These are phyloP conservation scores for Meyerozyma smithsonii DNA, from an alignment of 1,139 yeast genomes.

Conservation along the genomic window DNA sequence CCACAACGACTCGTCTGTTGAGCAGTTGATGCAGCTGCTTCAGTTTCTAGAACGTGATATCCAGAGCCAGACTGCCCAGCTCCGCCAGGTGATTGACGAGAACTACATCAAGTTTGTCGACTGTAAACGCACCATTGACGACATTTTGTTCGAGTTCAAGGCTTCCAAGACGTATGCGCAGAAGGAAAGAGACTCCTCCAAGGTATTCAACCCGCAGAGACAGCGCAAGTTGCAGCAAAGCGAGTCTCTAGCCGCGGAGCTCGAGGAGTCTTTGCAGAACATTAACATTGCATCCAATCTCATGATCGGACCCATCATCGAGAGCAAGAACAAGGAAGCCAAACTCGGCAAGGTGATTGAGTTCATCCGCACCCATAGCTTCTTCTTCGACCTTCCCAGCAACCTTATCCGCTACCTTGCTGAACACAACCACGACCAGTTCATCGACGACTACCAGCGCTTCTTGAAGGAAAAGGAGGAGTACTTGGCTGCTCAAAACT, in stretches of 20 bases:
- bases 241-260: conserved; percentile 25
- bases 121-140: conserved; percentile 57
- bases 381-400: conserved; percentile 70
- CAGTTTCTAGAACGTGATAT: conserved; percentile 57
- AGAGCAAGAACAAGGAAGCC: conserved; percentile 55
- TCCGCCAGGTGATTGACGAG: conserved; percentile 62
- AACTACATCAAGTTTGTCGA: conserved; percentile 74
- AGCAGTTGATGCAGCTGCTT: conserved; percentile 54
- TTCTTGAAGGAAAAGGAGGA: conserved; percentile 36
- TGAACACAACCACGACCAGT: conserved; percentile 62
- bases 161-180: conserved; percentile 34
- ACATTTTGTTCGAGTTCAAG: conserved; percentile 30
- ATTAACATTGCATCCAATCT: conserved; percentile 58
- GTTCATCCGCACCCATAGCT: conserved; percentile 57
- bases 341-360: conserved; percentile 58
- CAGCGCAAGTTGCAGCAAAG: conserved; percentile 18
- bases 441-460: conserved; percentile 63
- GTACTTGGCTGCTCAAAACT: conserved; percentile 10
- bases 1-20: conserved; percentile 67
- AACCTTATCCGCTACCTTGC: conserved; percentile 49
- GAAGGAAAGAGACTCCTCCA: conserved; percentile 30
- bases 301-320: conserved; percentile 71
- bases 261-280: conserved; percentile 43
- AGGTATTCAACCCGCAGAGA: conserved; percentile 37
- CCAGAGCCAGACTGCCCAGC: conserved; percentile 58